Base-by-base conservation (phyloP, 352 stramenopile species). In the Globisporangium polare region DNA sequence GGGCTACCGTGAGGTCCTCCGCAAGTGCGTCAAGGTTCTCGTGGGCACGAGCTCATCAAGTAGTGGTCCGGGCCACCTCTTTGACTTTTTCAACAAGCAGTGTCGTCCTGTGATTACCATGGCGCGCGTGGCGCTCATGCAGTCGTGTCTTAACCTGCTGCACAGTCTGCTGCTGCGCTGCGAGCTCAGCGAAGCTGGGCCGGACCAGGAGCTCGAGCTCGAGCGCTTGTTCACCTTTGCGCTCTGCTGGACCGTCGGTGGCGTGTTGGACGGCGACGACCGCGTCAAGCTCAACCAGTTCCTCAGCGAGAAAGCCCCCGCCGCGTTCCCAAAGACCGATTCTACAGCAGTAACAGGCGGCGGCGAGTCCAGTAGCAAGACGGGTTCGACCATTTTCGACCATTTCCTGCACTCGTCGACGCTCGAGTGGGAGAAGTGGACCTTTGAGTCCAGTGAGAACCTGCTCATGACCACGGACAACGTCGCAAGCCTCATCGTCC, bases 381-480 rank as follows among this genome's bases (percentile, higher is more conserved):
- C 24, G 8, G 39, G 5, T 27, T 33, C 83, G 53, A 97, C 89
- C 20, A 84, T 98, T 37, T 98, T 97, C 55, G 94, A 98, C 46
- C 96, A 92, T 63, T 92, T 88, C 29, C 74, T 97, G 17, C 92
- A 97, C 64, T 65, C 78, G 7, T 89, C 89, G 53, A 96, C 88
- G 13, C 83, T 97, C 24, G 89, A 96, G 46, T 97, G 91, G 91
- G 88, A 96, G 60, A 80, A 80, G 33, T 97, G 91, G 89, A 62
- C 65, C 35, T 66, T 84, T 7, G 81, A 89, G 22, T 43, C 55
- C 15, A 63, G 12, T 18, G 64, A 83, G n/a, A 63, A 51, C 41
- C 55, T 68, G 17, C 35, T 67, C 10, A 24, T 55, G 4, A 65
- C 50, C 13, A 29, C 63, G 65, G 69, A 88, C 17, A 94, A 97